phyloP scores from a whole-genome alignment of 345 rosid genomes.

The Odontarrhena argentea region DNA sequence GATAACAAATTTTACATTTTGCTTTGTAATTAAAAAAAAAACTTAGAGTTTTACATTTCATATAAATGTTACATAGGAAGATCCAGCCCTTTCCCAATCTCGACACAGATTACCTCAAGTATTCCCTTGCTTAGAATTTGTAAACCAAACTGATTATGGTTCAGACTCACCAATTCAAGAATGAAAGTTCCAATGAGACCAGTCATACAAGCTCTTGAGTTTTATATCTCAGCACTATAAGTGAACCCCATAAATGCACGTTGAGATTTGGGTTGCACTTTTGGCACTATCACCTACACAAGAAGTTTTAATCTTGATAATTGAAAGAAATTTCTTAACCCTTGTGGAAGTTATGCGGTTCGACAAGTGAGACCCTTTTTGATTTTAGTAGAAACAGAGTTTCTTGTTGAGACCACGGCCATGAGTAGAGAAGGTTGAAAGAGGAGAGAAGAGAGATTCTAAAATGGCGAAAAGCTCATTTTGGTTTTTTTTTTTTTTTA shows the following conservation, averaged over 20 bases:
- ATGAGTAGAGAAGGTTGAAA: conserved; percentile 4
- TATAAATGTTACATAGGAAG: conserved; percentile 52
- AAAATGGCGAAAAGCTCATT: conserved; percentile 25
- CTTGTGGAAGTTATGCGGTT: conserved; percentile 69
- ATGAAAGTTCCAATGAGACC: conserved; percentile 73
- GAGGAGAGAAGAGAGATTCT: conserved; percentile 12
- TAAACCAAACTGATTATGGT: background rate
- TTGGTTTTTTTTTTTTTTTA: background rate
- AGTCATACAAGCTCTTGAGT: conserved; percentile 95
- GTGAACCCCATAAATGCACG: conserved; percentile 80
- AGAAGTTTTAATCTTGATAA: background rate
- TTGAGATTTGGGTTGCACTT: conserved; percentile 64
- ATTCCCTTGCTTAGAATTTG: conserved; percentile 80
- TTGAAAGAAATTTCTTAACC: conserved; percentile 40
- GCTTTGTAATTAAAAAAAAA: conserved; percentile 6
- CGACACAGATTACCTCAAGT: conserved; percentile 76
- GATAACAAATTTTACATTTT: background rate
- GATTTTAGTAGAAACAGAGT: conserved; percentile 15
- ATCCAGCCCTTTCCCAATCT: conserved; percentile 81
- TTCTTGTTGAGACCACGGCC: background rate
- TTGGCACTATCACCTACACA: conserved; percentile 65
- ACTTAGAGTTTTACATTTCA: background rate
- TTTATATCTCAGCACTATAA: conserved; percentile 79
- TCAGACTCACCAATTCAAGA: conserved; percentile 62
- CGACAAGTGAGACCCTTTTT: conserved; percentile 39